phyloP scores from a whole-genome alignment of 2,329 filamentous ascomycete genomes.

The Phaeoacremonium minimum region DNA sequence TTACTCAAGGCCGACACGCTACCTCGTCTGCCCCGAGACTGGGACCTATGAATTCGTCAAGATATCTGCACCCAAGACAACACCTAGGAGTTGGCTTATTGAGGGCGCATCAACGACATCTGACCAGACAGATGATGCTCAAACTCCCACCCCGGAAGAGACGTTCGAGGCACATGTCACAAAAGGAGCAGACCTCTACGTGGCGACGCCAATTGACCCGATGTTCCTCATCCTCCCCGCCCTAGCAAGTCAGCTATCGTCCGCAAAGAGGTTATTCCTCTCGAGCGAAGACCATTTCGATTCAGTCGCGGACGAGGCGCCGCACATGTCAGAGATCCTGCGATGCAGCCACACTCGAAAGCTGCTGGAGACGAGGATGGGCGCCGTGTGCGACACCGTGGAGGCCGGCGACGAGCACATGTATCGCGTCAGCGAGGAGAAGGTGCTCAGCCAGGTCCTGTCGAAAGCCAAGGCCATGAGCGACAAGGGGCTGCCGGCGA shows the following conservation, averaged over 20 bases:
- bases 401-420: conserved; percentile 80
- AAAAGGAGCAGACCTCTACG: conserved; percentile 68
- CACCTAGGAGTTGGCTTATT: conserved; percentile 60
- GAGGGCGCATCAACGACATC: conserved; percentile 28
- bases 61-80: conserved; percentile 46
- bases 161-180: conserved; percentile 40
- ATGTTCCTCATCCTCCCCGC: conserved; percentile 79
- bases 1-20: conserved; percentile 49
- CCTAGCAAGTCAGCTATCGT: conserved; percentile 42
- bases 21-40: conserved; percentile 56
- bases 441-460: conserved; percentile 62
- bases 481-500: conserved; percentile 63
- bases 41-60: conserved; percentile 64
- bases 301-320: conserved; percentile 46
- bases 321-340: conserved; percentile 57
- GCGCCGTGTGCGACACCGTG: conserved; percentile 72
- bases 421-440: conserved; percentile 73
- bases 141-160: conserved; percentile 4
- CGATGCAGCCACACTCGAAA: conserved; percentile 38
- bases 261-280: conserved; percentile 59
- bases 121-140: neutral
- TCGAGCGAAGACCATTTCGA: conserved; percentile 71
- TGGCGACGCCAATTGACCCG: conserved; percentile 81
- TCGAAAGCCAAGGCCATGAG: conserved; percentile 69
- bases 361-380: conserved; percentile 62